Base-by-base conservation (phyloP, 1,284 basidiomycete species). In the Rhodotorula mucilaginosa region DNA sequence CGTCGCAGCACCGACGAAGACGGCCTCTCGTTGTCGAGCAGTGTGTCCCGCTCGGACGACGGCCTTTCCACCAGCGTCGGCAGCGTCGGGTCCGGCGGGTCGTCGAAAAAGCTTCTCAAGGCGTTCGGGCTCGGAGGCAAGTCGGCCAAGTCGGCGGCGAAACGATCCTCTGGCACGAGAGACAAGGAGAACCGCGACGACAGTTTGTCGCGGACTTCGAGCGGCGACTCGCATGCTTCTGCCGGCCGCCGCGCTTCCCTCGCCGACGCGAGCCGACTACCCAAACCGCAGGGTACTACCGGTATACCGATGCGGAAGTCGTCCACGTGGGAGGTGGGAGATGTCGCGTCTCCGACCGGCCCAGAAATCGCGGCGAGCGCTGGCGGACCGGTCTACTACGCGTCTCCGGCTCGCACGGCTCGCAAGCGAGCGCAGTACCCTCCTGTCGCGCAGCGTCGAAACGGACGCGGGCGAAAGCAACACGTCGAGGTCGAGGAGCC, bases 291-390 rank as follows among this genome's bases (percentile, higher is more conserved):
- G 34, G 67, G 70, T 5, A 44, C 61, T 2, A 74, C 73, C 4
- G 75, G 75, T 16, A 69, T 76, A n/a, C 75, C 75, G 31, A 65
- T 76, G 67, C 70, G 72, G 47, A 76, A 74, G 60, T 66, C 71
- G 10, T 54, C 68, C 46, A 72, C 73, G 3, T 76, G 75, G 75
- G 73, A 76, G n/a, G 58, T 65, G 21, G 67, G 66, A 19, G 70
- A 74, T 34, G 52, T 47, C 5, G 18, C 58, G 31, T 19, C 49
- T 3, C 19, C 64, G 5, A 47, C 26, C 7, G 52, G 48, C 3
- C 61, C n/a, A 57, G 64, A 29, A 26, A 31, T 21, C 5, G 15
- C 61, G 31, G 49, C 23, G 19, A n/a, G 34, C 10, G 18, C 61
- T 6, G 67, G 65, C 54, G 67, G 51, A 7, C 65, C 65, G 39